Evolutionary conservation across 2,329 filamentous ascomycete species (phyloP).

Genomic region (Zelopaecilomyces penicillatus): DNA sequence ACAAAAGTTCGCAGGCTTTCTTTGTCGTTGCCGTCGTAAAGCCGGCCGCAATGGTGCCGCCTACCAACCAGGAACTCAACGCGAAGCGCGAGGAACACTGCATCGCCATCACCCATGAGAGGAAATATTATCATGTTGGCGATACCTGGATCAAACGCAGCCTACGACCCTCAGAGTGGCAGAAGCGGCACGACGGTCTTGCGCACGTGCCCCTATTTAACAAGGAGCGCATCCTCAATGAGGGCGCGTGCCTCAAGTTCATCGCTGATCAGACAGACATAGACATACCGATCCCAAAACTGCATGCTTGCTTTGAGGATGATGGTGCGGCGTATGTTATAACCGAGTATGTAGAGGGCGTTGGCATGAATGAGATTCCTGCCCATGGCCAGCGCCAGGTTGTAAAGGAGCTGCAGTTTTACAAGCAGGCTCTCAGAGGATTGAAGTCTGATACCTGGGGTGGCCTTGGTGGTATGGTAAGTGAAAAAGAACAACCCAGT

Average conservation of each 20-base stretch:
- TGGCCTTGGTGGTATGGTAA: slow-evolving; percentile 10
- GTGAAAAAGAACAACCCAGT: not conserved
- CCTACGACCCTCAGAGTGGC: slow-evolving; percentile 11
- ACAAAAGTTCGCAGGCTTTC: too few relatives aligned
- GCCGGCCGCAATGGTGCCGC: slow-evolving; percentile 2
- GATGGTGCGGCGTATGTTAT: slow-evolving; percentile 11
- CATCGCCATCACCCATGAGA: slow-evolving; percentile 4
- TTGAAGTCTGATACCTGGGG: slow-evolving; percentile 13
- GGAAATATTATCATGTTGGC: slow-evolving; percentile 8
- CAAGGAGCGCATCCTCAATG: slow-evolving; percentile 13
- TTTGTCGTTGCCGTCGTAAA: too few relatives aligned
- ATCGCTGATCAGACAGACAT: slow-evolving; percentile 12
- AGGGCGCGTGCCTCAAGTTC: slow-evolving; percentile 10
- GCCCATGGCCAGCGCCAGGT: slow-evolving; percentile 6
- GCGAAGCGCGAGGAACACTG: slow-evolving; percentile 7
- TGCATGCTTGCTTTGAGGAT: slow-evolving; percentile 13
- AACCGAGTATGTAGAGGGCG: slow-evolving; percentile 12
- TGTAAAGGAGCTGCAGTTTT: slow-evolving; percentile 9
- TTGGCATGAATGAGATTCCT: slow-evolving; percentile 8
- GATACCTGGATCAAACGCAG: slow-evolving; percentile 10
- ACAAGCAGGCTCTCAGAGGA: slow-evolving; percentile 5
- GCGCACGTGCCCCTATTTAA: slow-evolving; percentile 9
- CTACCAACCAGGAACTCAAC: slow-evolving; percentile 8
- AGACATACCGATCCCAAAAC: slow-evolving; percentile 13
- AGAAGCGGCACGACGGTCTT: slow-evolving; percentile 4